These are phyloP conservation scores for Exophiala phaeomuriformis DNA, from an alignment of 2,329 filamentous ascomycete genomes.

Conservation along the genomic window DNA sequence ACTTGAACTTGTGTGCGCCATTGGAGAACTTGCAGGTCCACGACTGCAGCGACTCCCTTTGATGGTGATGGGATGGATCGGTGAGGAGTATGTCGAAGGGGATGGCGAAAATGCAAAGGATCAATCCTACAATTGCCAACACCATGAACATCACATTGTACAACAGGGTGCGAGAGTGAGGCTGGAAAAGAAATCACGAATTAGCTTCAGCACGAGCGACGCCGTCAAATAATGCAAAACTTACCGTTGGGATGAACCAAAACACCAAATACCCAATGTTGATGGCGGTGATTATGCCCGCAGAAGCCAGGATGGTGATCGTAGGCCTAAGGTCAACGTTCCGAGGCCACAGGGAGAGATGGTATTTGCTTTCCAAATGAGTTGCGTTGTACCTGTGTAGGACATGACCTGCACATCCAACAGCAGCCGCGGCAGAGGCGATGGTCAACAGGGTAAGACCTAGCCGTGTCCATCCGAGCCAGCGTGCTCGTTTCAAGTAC, in stretches of 20 bases:
- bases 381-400: conserved; percentile 36
- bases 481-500: conserved; percentile 16
- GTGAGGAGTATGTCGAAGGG: conserved; percentile 24
- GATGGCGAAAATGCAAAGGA: conserved; percentile 16
- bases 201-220: neutral
- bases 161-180: conserved; percentile 20
- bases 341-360: conserved; percentile 38
- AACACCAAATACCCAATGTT: conserved; percentile 27
- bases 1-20: conserved; percentile 19
- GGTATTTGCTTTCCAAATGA: conserved; percentile 30
- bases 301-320: conserved; percentile 33
- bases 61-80: conserved; percentile 7
- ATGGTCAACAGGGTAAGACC: conserved; percentile 32
- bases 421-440: conserved; percentile 29
- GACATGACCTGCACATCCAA: conserved; percentile 36
- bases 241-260: conserved; percentile 20
- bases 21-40: conserved; percentile 25
- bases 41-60: conserved; percentile 23
- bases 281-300: conserved; percentile 32
- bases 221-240: neutral
- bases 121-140: conserved; percentile 8
- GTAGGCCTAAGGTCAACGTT: conserved; percentile 38
- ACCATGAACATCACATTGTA: conserved; percentile 20
- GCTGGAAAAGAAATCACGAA: conserved; percentile 7
- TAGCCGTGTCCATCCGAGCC: conserved; percentile 33